Evolutionary conservation across 2,329 filamentous ascomycete species (phyloP).

Genomic region (Phyllosticta capitalensis): DNA sequence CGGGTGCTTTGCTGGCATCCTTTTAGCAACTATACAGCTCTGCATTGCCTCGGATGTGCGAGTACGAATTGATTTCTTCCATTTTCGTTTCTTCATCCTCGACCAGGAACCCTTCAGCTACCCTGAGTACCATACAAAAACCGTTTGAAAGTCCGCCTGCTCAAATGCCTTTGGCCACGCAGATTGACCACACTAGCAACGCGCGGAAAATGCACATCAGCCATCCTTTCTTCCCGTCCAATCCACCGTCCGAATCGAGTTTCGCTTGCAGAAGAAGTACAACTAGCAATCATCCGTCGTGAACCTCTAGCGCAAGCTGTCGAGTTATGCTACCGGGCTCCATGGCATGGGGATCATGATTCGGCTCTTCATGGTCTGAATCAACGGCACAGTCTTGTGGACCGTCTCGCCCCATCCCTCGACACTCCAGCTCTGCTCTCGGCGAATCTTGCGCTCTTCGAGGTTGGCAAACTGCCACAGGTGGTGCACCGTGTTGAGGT

Average conservation of each 20-base stretch:
- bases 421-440: conserved; percentile 91
- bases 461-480: conserved; percentile 98
- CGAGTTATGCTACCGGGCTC: conserved; percentile 54
- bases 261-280: neutral
- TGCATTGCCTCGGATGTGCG: neutral
- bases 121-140: neutral
- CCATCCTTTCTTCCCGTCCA: neutral
- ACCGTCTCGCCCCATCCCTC: conserved; percentile 96
- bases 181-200: neutral
- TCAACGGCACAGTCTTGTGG: conserved; percentile 95
- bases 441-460: conserved; percentile 79
- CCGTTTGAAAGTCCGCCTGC: neutral
- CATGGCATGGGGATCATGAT: conserved; percentile 92
- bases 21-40: too few species aligned
- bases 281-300: neutral
- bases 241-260: neutral
- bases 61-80: neutral
- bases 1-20: too few species aligned
- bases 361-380: conserved; percentile 91
- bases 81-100: neutral
- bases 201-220: neutral
- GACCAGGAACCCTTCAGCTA: neutral
- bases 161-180: neutral
- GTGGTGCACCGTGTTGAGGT: conserved; percentile 95
- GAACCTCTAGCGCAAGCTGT: neutral